A percentile compares a stretch with the other conserved stretches of the same genome.
phyloP scores from a whole-genome alignment of 2,329 filamentous ascomycete species.

The Epichloe gansuensis region DNA sequence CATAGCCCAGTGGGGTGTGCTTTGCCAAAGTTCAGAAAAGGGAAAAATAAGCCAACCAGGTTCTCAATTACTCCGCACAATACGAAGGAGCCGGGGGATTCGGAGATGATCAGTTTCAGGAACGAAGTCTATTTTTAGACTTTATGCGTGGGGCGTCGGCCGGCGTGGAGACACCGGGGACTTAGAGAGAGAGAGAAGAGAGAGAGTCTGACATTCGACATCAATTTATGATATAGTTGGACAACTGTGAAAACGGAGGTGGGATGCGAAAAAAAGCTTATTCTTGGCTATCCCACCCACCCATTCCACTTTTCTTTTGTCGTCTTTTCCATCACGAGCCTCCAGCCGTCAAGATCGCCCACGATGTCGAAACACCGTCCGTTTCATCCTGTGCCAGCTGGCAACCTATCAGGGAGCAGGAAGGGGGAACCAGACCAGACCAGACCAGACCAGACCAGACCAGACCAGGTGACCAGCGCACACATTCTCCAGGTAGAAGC shows the following conservation, averaged over 20 bases:
- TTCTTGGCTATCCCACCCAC: too few relatives aligned
- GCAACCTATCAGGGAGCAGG: slow-evolving; percentile 8
- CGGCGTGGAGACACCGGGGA: too few relatives aligned
- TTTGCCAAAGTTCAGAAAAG: too few relatives aligned
- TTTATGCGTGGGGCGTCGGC: background rate
- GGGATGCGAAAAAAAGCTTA: too few relatives aligned
- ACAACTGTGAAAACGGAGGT: too few relatives aligned
- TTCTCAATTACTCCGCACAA: background rate
- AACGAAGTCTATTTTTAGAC: background rate
- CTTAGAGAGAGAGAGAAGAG: too few relatives aligned
- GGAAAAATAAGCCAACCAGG: too few relatives aligned
- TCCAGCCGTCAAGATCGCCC: background rate
- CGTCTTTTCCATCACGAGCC: background rate
- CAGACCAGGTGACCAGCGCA: background rate
- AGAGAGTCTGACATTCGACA: too few relatives aligned
- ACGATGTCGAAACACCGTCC: slow-evolving; percentile 14
- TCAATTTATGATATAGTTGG: too few relatives aligned
- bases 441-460: background rate
- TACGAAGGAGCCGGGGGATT: background rate
- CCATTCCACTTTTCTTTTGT: background rate
- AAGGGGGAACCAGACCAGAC: too few relatives aligned
- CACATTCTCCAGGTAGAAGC: background rate
- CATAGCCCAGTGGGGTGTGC: too few relatives aligned
- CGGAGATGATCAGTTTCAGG: slow-evolving; percentile 1
- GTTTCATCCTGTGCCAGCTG: slow-evolving; percentile 13